Evolutionary conservation across 306 rosid genomes (phyloP), one percentile per base, ranked within the genome.

Genomic region (Malus fusca): DNA sequence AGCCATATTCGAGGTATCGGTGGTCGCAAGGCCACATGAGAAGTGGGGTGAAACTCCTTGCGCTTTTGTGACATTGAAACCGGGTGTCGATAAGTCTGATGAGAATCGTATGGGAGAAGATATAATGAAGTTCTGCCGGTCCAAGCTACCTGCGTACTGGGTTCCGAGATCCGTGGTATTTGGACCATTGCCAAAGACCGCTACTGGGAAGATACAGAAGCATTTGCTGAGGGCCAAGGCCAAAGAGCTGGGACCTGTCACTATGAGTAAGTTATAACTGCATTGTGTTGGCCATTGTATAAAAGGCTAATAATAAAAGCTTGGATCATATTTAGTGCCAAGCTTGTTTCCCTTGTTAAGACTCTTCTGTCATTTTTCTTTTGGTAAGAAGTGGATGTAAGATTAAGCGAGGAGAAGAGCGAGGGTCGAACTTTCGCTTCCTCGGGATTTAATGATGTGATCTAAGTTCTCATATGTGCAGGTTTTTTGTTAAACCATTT

Each of bases 31-130:
- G 80, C 91, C 96, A 14, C 96, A 92, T 71, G 90, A 92, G 73
- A 86, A 75, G 72, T 95, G 98, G 98, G 96, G 98, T 0, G 98
- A 92, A 84, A 85, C 97, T 76, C 96, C 97, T 25, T 88, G 97
- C 52, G 97, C 97, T 22, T 92, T 92, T 66, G 98, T 95, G 82
- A 89, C 95, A 2, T 69, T 90, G 64, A 92, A 94, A 81, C 72
- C 79, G 1, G 85, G 80, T 69, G 80, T 90, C 11, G 89, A 87
- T 77, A 65, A 17, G n/a, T 82, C 88, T 2, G 61, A 95, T n/a
- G 88, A 89, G 69, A 78, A 75, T 65, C 86, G 30, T 66, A 30
- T 92, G 66, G 79, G 66, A 31, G 91, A 89, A 75, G 96, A 95
- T 56, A 92, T 95, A 75, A 60, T 92, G 61, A 89, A 85, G 79